Evolutionary conservation across 129 eudicot species (phyloP), one percentile per base, ranked within the genome.

Genomic region (Glebionis coronaria): DNA sequence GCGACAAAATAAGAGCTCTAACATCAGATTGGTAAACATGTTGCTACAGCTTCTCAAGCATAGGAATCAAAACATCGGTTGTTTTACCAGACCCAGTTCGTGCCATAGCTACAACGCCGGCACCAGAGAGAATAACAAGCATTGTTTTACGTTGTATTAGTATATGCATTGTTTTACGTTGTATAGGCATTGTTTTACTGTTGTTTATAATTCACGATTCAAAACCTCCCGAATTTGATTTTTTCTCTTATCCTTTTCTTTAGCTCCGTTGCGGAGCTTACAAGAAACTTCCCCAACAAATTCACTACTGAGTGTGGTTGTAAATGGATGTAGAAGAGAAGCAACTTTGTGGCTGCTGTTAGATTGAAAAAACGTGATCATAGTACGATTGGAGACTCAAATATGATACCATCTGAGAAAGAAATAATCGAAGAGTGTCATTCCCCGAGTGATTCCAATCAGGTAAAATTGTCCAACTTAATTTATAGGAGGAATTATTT

Each of bases 21-120:
- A 79, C 85, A 6, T 97, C 97, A 14, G 81, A 76, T 69, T 89
- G 93, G 0, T 88, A 82, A 44, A 81, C 90, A 61, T 93, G 97
- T 28, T 84, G 82, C 69, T 73, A 76, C 58, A 94, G 77, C 79
- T 73, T 87, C 85, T 94, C 87, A 3, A 94, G 78, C 99, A 94
- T 94, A 9, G 99, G 99, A 31, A 94, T 61, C 38, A 94, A 47
- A 60, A 94, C 89, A 9, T 97, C 99, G 28, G 99, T 97, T 23
- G 97, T 94, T 69, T 94, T 94, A 5, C 99, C 97, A 0, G 99
- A 94, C 1, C 99, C 99, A 2, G 99, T 94, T 0, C 99, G 76
- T 4, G 97, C 99, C 99, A 94, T 94, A 44, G 99, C 99, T 0
- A 94, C 99, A 4, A 94, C 93, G 70, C 89, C 99, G n/a, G 82